Evolutionary conservation across 768 basidiomycete genomes (phyloP).

Genomic region (Boletus fagicola): DNA sequence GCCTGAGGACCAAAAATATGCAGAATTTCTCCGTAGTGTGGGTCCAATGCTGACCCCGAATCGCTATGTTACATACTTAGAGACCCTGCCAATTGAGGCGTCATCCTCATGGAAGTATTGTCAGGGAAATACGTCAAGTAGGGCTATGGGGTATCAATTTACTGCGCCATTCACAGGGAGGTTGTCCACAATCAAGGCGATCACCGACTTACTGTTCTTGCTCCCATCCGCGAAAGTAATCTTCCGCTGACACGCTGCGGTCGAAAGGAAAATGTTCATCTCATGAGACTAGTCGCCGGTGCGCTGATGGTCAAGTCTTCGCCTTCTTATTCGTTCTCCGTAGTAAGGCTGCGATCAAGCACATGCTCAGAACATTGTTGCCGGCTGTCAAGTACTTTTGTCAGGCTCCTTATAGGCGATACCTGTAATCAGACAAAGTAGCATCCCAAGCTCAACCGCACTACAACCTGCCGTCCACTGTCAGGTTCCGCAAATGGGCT

Average conservation of each 20-base stretch:
- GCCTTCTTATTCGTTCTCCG: background rate
- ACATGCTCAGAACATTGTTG: background rate
- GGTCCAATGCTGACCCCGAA: background rate
- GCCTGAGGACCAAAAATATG: background rate
- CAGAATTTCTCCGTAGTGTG: background rate
- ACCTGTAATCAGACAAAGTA: background rate
- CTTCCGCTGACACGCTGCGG: background rate
- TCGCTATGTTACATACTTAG: background rate
- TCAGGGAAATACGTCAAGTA: background rate
- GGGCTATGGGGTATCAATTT: background rate
- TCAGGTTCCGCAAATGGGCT: background rate
- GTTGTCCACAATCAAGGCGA: background rate
- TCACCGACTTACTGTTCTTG: background rate
- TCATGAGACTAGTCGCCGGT: background rate
- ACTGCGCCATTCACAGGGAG: background rate
- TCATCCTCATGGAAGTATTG: background rate
- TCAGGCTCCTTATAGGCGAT: background rate
- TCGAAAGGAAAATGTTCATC: background rate
- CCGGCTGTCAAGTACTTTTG: background rate
- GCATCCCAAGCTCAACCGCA: background rate
- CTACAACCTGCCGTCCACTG: background rate
- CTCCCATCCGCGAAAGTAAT: background rate
- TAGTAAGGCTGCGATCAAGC: background rate
- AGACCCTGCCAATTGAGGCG: background rate
- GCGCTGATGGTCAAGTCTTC: background rate